phyloP scores from a whole-genome alignment of 208 protist genomes.

The Crithidia expoeki region DNA sequence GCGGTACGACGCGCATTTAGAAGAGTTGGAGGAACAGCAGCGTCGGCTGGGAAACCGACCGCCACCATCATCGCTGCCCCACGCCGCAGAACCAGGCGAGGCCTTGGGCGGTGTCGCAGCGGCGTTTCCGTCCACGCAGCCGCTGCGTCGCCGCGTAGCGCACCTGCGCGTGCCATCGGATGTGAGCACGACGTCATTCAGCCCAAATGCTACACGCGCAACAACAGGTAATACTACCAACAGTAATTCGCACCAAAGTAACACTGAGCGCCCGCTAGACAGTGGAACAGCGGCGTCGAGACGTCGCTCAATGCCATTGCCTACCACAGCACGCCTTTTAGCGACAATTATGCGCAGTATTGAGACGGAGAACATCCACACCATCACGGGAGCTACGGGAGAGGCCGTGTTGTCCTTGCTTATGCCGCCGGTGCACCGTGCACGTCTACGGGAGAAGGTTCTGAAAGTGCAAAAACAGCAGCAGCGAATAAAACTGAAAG shows the following conservation, averaged over 20 bases:
- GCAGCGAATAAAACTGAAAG: background rate
- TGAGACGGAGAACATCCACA: conserved; percentile 16
- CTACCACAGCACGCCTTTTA: conserved; percentile 21
- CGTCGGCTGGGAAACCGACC: conserved; percentile 1
- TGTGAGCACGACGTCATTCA: background rate
- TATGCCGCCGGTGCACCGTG: conserved; percentile 18
- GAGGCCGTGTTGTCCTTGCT: conserved; percentile 19
- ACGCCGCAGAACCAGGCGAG: background rate
- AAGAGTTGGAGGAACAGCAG: conserved; percentile 29
- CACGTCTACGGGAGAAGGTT: conserved; percentile 16
- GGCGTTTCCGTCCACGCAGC: background rate
- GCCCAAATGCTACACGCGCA: background rate
- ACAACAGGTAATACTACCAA: background rate
- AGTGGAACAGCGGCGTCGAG: background rate
- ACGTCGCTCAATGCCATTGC: background rate
- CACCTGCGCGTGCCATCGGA: conserved; percentile 10
- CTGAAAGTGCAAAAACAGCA: conserved; percentile 1
- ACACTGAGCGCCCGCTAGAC: background rate
- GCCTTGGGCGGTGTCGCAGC: background rate
- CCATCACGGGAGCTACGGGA: conserved; percentile 7
- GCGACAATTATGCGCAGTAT: conserved; percentile 22
- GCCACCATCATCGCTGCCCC: background rate
- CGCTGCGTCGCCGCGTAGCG: conserved; percentile 7
- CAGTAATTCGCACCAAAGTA: background rate
- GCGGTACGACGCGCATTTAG: conserved; percentile 30